Evolutionary conservation across 2,329 filamentous ascomycete species (phyloP).

Genomic region (Leptographium lundbergii): DNA sequence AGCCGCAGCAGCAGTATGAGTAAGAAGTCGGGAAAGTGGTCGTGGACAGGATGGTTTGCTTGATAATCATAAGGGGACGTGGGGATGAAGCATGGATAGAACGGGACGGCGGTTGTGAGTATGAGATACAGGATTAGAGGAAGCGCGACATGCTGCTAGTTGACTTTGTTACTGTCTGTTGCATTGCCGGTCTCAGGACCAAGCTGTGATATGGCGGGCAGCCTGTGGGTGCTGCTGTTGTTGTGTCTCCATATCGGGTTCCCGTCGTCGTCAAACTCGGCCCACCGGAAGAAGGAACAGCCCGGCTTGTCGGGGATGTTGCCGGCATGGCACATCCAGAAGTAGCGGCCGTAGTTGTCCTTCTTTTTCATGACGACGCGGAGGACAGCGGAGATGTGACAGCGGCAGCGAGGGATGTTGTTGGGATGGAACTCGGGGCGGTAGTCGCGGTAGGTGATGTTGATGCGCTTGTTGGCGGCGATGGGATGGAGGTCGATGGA

Average conservation of each 20-base stretch:
- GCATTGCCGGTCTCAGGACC: background rate
- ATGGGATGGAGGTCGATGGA: constrained; percentile 77
- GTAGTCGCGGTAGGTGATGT: constrained; percentile 89
- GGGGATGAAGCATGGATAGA: background rate
- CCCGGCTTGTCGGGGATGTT: constrained; percentile 55
- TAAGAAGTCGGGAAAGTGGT: constrained; percentile 13
- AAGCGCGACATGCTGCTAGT: background rate
- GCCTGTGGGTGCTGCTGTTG: background rate
- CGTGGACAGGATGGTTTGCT: constrained; percentile 14
- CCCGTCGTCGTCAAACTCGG: constrained; percentile 75
- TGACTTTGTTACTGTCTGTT: background rate
- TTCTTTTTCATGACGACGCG: constrained; percentile 69
- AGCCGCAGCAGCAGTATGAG: constrained; percentile 10
- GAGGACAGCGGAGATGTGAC: constrained; percentile 54
- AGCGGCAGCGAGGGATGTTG: constrained; percentile 66
- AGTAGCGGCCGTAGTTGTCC: constrained; percentile 63
- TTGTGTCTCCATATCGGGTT: constrained; percentile 49
- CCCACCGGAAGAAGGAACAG: constrained; percentile 77
- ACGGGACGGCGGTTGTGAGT: background rate
- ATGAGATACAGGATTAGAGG: background rate
- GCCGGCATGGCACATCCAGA: constrained; percentile 84
- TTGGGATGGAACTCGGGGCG: constrained; percentile 63
- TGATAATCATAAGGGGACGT: background rate
- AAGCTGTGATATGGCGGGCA: background rate
- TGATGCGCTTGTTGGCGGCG: constrained; percentile 69